Base-by-base conservation (phyloP, 225 moss, liverwort and hornwort species). In the Thuidium tamariscinum region DNA sequence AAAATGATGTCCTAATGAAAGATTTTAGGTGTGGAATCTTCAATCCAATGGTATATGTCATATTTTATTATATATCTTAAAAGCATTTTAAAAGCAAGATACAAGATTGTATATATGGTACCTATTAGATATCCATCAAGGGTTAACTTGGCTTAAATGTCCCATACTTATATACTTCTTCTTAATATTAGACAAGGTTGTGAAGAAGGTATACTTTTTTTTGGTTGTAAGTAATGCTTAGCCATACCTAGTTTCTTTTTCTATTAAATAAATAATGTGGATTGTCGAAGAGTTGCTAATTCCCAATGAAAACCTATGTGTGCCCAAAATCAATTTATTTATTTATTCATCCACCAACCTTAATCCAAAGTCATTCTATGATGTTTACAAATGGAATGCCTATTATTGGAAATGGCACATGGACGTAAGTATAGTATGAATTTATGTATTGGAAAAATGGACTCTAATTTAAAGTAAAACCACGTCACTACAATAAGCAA, bases 261-360 rank as follows among this genome's bases (percentile, higher is more conserved):
- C 44, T 44, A 44, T 44, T 44, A 44, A 44, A 44, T 44, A 55
- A 21, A 26, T 42, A 27, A 9, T 27, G 16, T 27, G 5, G 8
- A 42, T 26, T 70, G 1, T 2, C 1, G 15, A 25, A 9, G 26
- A 27, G 5, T 44, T 30, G 11, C 0, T 44, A 44, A 29, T 29
- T 30, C 0, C 46, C 0, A 30, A 2, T 27, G 2, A 44, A 44
- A 29, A 41, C 1, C 5, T 29, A 6, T 48, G 1, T 2, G 10
- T 72, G 18, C n/a, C n/a, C n/a, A n/a, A n/a, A n/a, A 17, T 6
- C 29, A 29, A 18, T 44, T 72, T 30, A 72, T 18, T 72, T 46
- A 18, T 44, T 46, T 1, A 44, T 0, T 27, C 1, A 26, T 69
- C 9, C 0, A 16, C 2, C 18, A 30, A 30, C 0, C 0, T 11